These are phyloP conservation scores for Neopestalotiopsis sp. DNA, from an alignment of 2,329 filamentous ascomycete species.

Conservation along the genomic window DNA sequence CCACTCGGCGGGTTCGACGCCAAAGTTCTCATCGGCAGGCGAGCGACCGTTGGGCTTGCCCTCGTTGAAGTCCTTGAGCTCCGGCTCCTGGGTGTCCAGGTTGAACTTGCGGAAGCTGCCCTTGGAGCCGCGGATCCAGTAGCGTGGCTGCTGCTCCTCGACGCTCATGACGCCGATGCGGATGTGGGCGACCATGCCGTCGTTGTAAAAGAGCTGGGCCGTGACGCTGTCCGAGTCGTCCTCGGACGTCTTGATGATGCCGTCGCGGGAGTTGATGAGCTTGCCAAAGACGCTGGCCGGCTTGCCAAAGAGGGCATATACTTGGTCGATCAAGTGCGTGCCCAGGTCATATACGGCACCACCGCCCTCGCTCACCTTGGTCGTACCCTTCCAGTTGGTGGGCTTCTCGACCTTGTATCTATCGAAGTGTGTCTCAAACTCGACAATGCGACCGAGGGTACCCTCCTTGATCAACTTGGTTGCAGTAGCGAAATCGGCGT, in stretches of 20 bases:
- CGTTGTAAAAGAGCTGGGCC: constrained; percentile 69
- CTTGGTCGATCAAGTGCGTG: constrained; percentile 78
- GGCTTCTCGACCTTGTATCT: constrained; percentile 68
- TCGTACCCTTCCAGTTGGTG: constrained; percentile 68
- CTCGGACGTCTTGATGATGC: constrained; percentile 41
- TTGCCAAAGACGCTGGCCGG: constrained; percentile 71
- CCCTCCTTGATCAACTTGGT: constrained; percentile 63
- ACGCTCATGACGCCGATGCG: constrained; percentile 73
- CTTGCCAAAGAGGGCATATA: constrained; percentile 71
- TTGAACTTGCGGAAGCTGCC: constrained; percentile 76
- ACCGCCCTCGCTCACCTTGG: constrained; percentile 65
- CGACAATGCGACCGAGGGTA: constrained; percentile 71
- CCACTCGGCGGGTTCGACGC: constrained; percentile 62
- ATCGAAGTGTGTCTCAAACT: constrained; percentile 84
- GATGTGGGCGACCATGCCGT: constrained; percentile 68
- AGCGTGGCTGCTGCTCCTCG: constrained; percentile 72
- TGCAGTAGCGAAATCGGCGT: constrained; percentile 77
- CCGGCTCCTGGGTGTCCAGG: constrained; percentile 77
- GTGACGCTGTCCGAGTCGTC: constrained; percentile 63
- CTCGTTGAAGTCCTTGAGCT: constrained; percentile 54
- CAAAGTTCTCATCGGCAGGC: constrained; percentile 68
- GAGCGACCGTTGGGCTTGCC: constrained; percentile 53
- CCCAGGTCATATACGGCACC: constrained; percentile 77
- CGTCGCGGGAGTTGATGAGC: constrained; percentile 68
- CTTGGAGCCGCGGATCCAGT: constrained; percentile 77